A percentile compares a stretch with the other conserved stretches of the same genome.
phyloP scores from a whole-genome alignment of 176 grass and related monocot genomes.

The Musa schizocarpa region DNA sequence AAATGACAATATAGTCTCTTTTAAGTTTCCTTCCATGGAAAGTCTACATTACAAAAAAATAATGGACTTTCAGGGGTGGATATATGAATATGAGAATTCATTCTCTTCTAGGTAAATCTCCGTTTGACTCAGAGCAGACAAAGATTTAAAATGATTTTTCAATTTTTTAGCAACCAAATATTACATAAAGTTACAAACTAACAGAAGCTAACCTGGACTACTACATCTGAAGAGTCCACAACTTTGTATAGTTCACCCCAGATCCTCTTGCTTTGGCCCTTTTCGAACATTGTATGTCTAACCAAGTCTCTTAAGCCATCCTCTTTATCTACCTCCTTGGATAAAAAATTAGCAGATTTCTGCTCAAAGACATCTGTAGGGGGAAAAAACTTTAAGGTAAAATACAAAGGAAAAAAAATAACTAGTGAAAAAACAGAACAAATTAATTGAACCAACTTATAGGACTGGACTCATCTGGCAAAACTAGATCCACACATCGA shows the following conservation, averaged over 20 bases:
- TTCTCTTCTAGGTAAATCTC: neutral
- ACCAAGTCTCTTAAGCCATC: constrained; percentile 91
- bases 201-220: constrained; percentile 50
- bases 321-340: constrained; percentile 58
- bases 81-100: neutral
- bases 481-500: neutral
- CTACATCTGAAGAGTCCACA: constrained; percentile 88
- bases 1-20: neutral
- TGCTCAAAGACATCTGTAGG: constrained; percentile 62
- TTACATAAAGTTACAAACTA: neutral
- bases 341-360: constrained; percentile 47
- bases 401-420: neutral
- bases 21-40: neutral
- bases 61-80: neutral
- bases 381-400: constrained; percentile 13
- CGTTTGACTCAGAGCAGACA: neutral
- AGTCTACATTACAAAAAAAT: neutral
- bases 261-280: constrained; percentile 91
- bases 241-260: constrained; percentile 99
- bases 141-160: neutral
- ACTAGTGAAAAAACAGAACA: neutral
- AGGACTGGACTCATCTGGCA: neutral
- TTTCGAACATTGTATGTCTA: constrained; percentile 96
- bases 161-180: neutral
- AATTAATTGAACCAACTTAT: neutral